A percentile compares a stretch with the other conserved stretches of the same genome.
Conservation (phyloP, 495 filamentous ascomycete species). For the Letharia lupina region DNA sequence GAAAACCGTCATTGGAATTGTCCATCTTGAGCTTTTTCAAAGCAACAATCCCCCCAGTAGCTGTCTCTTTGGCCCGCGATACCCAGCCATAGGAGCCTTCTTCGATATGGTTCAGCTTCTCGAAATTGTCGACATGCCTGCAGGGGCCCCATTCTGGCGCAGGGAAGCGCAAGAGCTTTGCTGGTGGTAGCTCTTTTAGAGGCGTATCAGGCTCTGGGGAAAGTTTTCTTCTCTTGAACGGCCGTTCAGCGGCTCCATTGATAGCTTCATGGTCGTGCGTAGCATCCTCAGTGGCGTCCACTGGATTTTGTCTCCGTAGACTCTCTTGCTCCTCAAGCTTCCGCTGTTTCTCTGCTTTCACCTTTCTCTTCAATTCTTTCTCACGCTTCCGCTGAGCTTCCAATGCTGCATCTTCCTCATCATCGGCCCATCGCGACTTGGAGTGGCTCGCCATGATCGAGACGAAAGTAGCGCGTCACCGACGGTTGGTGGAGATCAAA, state of each 20-base stretch:
- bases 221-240: constrained; percentile 39
- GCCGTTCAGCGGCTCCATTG: constrained; percentile 22
- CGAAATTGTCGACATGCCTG: constrained; percentile 80
- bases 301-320: constrained; percentile 28
- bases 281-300: constrained; percentile 25
- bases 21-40: constrained; percentile 95
- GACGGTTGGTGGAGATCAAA: constrained; percentile 8
- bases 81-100: constrained; percentile 96
- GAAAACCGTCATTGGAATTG: constrained; percentile 72
- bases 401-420: constrained; percentile 63
- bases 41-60: constrained; percentile 80
- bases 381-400: constrained; percentile 69
- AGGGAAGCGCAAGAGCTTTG: constrained; percentile 61
- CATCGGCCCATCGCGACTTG: constrained; percentile 82
- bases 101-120: constrained; percentile 91
- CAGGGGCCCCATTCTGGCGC: constrained; percentile 61
- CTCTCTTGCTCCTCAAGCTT: constrained; percentile 54
- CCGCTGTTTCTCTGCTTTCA: constrained; percentile 78
- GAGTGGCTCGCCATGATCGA: constrained; percentile 50
- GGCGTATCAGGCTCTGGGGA: constrained; percentile 35
- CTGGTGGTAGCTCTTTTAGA: constrained; percentile 23
- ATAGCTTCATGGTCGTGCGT: constrained; percentile 16
- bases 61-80: constrained; percentile 69
- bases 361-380: constrained; percentile 81
- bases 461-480: constrained; percentile 8